These are phyloP conservation scores for Aureobasidium sp. DNA, from an alignment of 2,329 filamentous ascomycete species.

Conservation along the genomic window DNA sequence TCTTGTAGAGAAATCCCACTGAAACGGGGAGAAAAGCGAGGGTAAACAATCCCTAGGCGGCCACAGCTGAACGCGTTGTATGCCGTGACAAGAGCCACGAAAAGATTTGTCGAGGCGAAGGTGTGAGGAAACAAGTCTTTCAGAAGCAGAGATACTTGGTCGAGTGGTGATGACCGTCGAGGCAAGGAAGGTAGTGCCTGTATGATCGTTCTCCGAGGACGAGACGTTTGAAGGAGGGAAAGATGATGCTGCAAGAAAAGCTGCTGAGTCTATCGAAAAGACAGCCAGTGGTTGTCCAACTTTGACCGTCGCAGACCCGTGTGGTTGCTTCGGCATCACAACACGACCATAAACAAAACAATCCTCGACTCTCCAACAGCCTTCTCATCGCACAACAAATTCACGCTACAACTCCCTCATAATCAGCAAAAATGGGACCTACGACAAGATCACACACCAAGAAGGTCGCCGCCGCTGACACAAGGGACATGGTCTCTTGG, in stretches of 20 bases:
- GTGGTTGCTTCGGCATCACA: background rate
- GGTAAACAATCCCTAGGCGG: too few species aligned
- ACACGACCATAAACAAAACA: background rate
- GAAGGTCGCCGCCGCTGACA: background rate
- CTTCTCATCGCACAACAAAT: background rate
- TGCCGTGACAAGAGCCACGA: too few species aligned
- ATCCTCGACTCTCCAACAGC: too few species aligned
- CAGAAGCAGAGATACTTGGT: background rate
- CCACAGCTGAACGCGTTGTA: too few species aligned
- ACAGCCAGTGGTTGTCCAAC: background rate
- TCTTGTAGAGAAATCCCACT: too few species aligned
- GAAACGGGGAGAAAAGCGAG: too few species aligned
- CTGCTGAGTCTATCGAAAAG: background rate
- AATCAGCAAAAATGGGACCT: background rate
- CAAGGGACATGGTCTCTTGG: background rate
- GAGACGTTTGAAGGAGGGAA: background rate
- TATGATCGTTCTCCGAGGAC: too few species aligned
- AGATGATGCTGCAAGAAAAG: background rate
- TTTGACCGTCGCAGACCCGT: background rate
- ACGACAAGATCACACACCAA: background rate
- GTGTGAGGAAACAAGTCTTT: background rate
- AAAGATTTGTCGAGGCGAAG: conserved; percentile 21
- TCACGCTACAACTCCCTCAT: background rate
- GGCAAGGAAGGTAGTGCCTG: background rate
- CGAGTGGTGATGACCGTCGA: background rate